Evolutionary conservation across 139 green algal species (phyloP).

Genomic region (Chlorella sp.): DNA sequence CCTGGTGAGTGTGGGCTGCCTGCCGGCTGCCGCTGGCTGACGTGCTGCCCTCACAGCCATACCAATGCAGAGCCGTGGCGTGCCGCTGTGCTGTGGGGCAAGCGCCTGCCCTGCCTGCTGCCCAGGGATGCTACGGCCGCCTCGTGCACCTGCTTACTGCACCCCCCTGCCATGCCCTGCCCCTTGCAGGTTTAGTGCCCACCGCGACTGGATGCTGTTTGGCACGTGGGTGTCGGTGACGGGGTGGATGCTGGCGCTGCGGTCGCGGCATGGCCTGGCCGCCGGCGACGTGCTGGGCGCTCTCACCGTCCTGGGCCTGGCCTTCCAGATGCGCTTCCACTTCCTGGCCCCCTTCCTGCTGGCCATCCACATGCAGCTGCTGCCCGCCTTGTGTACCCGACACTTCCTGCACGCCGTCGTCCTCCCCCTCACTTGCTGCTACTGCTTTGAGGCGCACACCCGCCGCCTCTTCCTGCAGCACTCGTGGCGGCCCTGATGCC

Average conservation of each 20-base stretch:
- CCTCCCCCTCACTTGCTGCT: not conserved
- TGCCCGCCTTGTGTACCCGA: not conserved
- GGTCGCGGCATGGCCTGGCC: too few species aligned
- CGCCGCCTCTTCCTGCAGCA: not conserved
- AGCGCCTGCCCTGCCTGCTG: not conserved
- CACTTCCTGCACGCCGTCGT: not conserved
- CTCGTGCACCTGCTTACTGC: not conserved
- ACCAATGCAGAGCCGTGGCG: not conserved
- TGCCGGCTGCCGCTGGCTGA: too few species aligned
- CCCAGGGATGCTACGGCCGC: not conserved
- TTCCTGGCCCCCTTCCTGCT: too few species aligned
- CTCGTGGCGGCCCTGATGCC: too few species aligned
- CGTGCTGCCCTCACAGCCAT: too few species aligned
- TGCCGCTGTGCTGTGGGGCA: too few species aligned
- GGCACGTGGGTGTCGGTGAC: not conserved
- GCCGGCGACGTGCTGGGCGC: not conserved
- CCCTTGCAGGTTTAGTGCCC: not conserved
- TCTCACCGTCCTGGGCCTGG: not conserved
- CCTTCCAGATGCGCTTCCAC: slow-evolving; percentile 2
- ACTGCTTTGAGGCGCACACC: slow-evolving; percentile 5
- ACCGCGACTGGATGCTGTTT: not conserved
- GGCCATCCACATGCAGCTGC: not conserved
- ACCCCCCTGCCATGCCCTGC: not conserved
- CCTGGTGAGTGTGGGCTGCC: not conserved
- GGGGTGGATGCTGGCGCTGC: not conserved